Conservation (phyloP, 1,139 yeast species). For the Diutina scorzettiae region DNA sequence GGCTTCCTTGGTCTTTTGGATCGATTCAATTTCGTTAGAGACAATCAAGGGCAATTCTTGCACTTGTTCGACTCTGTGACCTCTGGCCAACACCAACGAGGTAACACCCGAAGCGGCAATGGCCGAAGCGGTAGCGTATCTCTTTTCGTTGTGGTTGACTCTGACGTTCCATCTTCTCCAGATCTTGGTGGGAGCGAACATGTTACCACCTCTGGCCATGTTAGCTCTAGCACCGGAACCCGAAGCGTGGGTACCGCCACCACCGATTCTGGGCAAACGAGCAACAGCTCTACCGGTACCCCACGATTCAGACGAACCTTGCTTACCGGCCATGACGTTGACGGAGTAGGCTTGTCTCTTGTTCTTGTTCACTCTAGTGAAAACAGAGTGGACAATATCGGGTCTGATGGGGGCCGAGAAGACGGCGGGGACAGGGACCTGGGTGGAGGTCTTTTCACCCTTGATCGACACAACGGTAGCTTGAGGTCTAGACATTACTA, state of each 20-base stretch:
- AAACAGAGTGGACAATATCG: constrained; percentile 97
- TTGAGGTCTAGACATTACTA: constrained; percentile 62
- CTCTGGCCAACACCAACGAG: constrained; percentile 98
- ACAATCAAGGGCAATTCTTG: constrained; percentile 99
- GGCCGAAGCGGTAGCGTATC: constrained; percentile 99
- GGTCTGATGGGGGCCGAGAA: constrained; percentile 99
- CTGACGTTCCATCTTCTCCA: constrained; percentile 99
- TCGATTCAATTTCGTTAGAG: constrained; percentile 83
- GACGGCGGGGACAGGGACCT: constrained; percentile 95
- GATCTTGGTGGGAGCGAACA: constrained; percentile 99
- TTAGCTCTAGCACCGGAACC: constrained; percentile 99
- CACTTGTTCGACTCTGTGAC: constrained; percentile 98
- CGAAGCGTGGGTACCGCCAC: constrained; percentile 99
- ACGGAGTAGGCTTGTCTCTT: constrained; percentile 99
- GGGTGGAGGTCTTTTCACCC: constrained; percentile 79
- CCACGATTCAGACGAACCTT: constrained; percentile 99
- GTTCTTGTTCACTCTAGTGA: constrained; percentile 98
- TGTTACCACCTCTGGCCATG: constrained; percentile 99
- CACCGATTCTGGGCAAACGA: constrained; percentile 99
- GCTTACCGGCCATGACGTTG: constrained; percentile 98
- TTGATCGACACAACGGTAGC: constrained; percentile 85
- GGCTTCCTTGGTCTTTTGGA: constrained; percentile 97
- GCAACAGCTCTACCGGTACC: constrained; percentile 99
- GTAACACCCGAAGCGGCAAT: constrained; percentile 99
- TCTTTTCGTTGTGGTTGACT: constrained; percentile 99